These are phyloP conservation scores for Agrocybe pediades DNA, from an alignment of 768 basidiomycete genomes.

Conservation along the genomic window DNA sequence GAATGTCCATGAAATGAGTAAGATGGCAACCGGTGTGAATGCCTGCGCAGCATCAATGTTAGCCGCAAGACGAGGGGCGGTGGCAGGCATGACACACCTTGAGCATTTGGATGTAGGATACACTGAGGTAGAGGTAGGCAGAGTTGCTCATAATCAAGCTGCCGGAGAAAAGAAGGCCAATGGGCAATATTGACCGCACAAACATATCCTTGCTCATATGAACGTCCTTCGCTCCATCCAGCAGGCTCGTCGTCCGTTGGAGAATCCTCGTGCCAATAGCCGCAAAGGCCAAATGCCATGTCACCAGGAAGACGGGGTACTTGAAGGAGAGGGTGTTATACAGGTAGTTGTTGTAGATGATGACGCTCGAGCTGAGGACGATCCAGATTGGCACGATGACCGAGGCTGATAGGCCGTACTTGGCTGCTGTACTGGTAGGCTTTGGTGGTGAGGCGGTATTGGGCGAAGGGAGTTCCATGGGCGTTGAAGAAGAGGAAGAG, in stretches of 20 bases:
- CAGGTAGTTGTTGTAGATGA: slow-evolving; percentile 94
- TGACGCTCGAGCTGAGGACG: slow-evolving; percentile 82
- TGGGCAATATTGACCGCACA: slow-evolving; percentile 85
- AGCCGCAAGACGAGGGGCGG: slow-evolving; percentile 8
- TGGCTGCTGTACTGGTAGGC: slow-evolving; percentile 39
- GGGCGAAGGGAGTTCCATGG: slow-evolving; percentile 55
- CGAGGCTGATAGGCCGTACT: slow-evolving; percentile 60
- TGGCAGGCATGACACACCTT: slow-evolving; percentile 52
- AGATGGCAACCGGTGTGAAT: slow-evolving; percentile 86
- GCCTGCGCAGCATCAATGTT: slow-evolving; percentile 50
- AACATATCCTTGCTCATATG: slow-evolving; percentile 81
- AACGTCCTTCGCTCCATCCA: slow-evolving; percentile 80
- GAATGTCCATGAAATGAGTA: slow-evolving; percentile 91
- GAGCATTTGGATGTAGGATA: slow-evolving; percentile 97
- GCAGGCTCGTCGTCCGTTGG: slow-evolving; percentile 76
- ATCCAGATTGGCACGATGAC: slow-evolving; percentile 94
- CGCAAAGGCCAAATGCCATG: slow-evolving; percentile 79
- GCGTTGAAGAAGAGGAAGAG: slow-evolving; percentile 14
- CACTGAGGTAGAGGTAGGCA: slow-evolving; percentile 88
- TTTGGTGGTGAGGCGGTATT: slow-evolving; percentile 35
- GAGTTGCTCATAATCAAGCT: slow-evolving; percentile 90
- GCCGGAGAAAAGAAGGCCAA: slow-evolving; percentile 91
- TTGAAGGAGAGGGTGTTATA: slow-evolving; percentile 84
- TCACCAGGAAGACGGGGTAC: slow-evolving; percentile 92
- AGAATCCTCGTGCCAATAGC: slow-evolving; percentile 87